These are phyloP conservation scores for Aphanomyces astaci DNA, from an alignment of 352 stramenopile species.

Conservation along the genomic window DNA sequence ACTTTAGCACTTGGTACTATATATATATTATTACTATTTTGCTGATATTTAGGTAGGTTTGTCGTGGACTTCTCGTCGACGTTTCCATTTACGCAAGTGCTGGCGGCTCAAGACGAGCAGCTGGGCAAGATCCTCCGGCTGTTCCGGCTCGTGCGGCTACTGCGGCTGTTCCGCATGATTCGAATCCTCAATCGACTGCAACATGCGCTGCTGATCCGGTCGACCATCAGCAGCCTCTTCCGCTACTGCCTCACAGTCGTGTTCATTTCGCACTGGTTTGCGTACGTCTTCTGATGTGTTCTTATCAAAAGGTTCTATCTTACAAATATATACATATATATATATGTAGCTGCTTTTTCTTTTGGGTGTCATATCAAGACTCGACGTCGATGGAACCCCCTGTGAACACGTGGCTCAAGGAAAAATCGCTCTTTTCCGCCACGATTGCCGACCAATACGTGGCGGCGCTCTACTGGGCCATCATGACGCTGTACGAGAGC, in stretches of 20 bases:
- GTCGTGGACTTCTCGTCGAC: slow-evolving; percentile 50
- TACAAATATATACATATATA: neutral
- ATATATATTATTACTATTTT: too few species aligned
- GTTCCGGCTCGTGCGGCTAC: slow-evolving; percentile 44
- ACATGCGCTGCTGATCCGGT: slow-evolving; percentile 61
- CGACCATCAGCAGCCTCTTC: slow-evolving; percentile 51
- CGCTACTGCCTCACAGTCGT: slow-evolving; percentile 62
- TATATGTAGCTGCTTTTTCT: slow-evolving; percentile 16
- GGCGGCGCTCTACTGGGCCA: slow-evolving; percentile 53
- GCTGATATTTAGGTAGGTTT: slow-evolving; percentile 29
- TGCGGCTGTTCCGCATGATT: slow-evolving; percentile 61
- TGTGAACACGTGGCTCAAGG: slow-evolving; percentile 42
- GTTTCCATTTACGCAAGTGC: slow-evolving; percentile 53
- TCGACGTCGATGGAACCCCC: slow-evolving; percentile 28
- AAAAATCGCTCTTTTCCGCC: slow-evolving; percentile 32
- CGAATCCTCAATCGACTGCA: slow-evolving; percentile 58
- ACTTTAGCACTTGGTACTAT: slow-evolving; percentile 36
- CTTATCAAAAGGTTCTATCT: too few species aligned
- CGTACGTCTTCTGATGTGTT: slow-evolving; percentile 18
- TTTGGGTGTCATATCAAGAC: slow-evolving; percentile 22
- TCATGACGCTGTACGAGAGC: slow-evolving; percentile 65
- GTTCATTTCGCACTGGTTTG: slow-evolving; percentile 71
- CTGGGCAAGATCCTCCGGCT: slow-evolving; percentile 49
- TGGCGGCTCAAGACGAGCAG: slow-evolving; percentile 25
- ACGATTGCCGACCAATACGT: slow-evolving; percentile 56